These are phyloP conservation scores for Cyathus striatus DNA, from an alignment of 768 basidiomycete species.

Conservation along the genomic window DNA sequence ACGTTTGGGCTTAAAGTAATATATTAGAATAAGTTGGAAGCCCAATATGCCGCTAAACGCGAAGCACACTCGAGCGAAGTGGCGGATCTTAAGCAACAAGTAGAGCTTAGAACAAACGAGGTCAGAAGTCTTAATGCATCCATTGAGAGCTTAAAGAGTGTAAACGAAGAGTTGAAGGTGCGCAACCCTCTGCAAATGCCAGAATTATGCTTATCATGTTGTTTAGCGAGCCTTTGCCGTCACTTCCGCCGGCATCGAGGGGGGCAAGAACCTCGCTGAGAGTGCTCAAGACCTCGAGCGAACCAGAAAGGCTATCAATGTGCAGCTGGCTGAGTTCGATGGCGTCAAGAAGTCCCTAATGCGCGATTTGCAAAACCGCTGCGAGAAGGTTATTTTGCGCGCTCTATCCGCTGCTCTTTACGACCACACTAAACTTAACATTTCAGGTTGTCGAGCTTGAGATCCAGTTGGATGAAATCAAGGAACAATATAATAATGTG, in stretches of 20 bases:
- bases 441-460: conserved; percentile 94
- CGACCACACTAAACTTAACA: conserved; percentile 5
- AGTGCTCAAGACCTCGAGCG: conserved; percentile 97
- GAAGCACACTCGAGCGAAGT: conserved; percentile 86
- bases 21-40: conserved; percentile 83
- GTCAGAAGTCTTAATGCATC: conserved; percentile 78
- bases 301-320: conserved; percentile 92
- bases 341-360: conserved; percentile 98
- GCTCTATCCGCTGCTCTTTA: neutral
- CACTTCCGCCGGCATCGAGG: conserved; percentile 95
- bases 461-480: conserved; percentile 97
- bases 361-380: conserved; percentile 98
- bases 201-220: conserved; percentile 1
- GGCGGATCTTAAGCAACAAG: conserved; percentile 81
- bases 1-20: conserved; percentile 8
- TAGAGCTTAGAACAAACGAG: conserved; percentile 81
- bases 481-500: conserved; percentile 98
- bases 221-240: conserved; percentile 91
- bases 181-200: conserved; percentile 8
- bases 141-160: conserved; percentile 89
- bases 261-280: conserved; percentile 94
- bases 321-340: conserved; percentile 98
- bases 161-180: conserved; percentile 98
- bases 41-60: conserved; percentile 89
- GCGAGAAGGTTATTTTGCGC: conserved; percentile 76